Conservation (phyloP, 2,329 filamentous ascomycete genomes). For the Nigrospora oryzae region DNA sequence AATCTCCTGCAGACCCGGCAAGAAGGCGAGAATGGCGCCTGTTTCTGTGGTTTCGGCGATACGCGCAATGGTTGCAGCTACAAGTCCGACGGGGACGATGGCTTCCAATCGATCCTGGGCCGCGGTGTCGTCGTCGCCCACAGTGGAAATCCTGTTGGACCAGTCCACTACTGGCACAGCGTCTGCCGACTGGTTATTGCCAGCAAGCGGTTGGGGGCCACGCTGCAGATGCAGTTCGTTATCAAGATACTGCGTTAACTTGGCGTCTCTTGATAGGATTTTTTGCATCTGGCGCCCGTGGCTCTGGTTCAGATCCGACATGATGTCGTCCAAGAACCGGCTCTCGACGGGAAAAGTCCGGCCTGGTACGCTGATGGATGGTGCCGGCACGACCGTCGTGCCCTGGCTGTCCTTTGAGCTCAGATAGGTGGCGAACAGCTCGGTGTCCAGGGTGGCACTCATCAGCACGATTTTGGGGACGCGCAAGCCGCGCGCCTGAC, state of each 20-base stretch:
- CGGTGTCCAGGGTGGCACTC: conserved; percentile 4
- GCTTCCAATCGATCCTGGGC: neutral
- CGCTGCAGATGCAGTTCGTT: neutral
- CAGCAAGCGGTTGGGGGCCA: neutral
- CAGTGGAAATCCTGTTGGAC: neutral
- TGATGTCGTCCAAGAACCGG: neutral
- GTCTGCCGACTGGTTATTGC: neutral
- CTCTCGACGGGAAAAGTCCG: conserved; percentile 2
- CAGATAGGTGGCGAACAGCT: conserved; percentile 3
- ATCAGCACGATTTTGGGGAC: conserved; percentile 4
- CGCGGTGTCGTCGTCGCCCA: neutral
- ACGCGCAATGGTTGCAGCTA: conserved; percentile 33
- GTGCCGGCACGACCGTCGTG: neutral
- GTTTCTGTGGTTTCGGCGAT: conserved; percentile 29
- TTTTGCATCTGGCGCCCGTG: neutral
- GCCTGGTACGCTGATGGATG: conserved; percentile 2
- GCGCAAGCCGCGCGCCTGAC: neutral
- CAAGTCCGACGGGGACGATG: conserved; percentile 28
- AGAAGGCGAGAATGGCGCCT: conserved; percentile 38
- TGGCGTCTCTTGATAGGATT: neutral
- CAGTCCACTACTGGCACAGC: neutral
- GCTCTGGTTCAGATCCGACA: neutral
- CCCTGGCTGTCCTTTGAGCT: neutral
- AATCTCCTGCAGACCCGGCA: conserved; percentile 34
- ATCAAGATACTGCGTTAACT: neutral